Evolutionary conservation across 257 asterid genomes (phyloP).

Genomic region (Nicotiana benthamiana): DNA sequence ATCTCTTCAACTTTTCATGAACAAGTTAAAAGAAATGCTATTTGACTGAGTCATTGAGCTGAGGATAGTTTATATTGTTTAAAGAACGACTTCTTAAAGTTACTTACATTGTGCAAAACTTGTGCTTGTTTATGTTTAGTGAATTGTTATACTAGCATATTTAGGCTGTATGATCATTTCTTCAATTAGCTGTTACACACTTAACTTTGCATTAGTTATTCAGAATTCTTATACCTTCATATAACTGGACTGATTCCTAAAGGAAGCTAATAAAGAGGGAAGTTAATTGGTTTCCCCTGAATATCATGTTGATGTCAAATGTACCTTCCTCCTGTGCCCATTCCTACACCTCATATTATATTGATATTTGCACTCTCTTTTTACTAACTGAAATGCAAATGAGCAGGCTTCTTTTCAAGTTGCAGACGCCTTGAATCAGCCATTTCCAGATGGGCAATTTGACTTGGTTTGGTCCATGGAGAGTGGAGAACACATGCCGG

Average conservation of each 20-base stretch:
- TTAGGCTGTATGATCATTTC: neutral
- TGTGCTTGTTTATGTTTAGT: neutral
- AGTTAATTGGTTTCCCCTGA: neutral
- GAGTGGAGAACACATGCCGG: constrained; percentile 99
- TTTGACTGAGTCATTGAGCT: neutral
- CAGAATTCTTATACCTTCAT: neutral
- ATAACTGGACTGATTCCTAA: neutral
- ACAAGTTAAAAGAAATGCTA: neutral
- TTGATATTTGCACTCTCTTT: neutral
- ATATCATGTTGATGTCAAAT: neutral
- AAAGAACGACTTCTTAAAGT: neutral
- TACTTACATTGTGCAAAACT: neutral
- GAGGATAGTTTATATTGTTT: neutral
- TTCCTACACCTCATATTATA: neutral
- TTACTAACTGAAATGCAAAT: constrained; percentile 1
- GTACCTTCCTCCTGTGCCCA: neutral
- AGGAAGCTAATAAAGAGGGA: neutral
- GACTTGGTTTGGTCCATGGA: constrained; percentile 99
- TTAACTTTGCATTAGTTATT: neutral
- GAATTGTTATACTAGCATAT: neutral
- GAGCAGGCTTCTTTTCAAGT: constrained; percentile 80
- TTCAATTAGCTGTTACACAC: neutral
- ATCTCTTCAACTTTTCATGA: neutral
- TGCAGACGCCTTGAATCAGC: constrained; percentile 93
- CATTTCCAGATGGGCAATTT: constrained; percentile 75